Conservation (phyloP, 1,284 basidiomycete genomes). For the Trichosporon faecale region DNA sequence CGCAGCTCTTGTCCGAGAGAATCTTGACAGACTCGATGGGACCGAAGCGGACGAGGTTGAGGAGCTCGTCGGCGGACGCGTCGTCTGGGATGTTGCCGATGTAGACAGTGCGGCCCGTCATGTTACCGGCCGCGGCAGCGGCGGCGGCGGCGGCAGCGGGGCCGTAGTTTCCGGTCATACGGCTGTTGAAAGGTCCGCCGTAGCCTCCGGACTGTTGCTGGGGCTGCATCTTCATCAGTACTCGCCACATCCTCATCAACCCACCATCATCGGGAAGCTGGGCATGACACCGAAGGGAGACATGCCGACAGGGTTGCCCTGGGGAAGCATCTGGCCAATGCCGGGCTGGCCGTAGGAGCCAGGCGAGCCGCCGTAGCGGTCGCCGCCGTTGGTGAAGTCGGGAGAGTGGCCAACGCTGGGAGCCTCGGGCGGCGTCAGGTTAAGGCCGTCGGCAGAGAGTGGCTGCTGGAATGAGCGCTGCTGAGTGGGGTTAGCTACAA, state of each 20-base stretch:
- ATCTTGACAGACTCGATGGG: conserved; percentile 93
- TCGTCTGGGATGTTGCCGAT: conserved; percentile 95
- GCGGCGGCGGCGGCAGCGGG: conserved; percentile 69
- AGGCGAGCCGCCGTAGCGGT: conserved; percentile 13
- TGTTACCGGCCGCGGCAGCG: conserved; percentile 64
- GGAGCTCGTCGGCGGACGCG: conserved; percentile 92
- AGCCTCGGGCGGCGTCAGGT: conserved; percentile 16
- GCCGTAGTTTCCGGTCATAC: conserved; percentile 56
- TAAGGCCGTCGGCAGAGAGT: conserved; percentile 14
- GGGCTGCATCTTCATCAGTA: not conserved
- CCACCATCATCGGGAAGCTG: conserved; percentile 22
- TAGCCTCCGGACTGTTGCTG: conserved; percentile 16
- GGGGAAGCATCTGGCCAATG: conserved; percentile 6
- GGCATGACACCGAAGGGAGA: conserved; percentile 17
- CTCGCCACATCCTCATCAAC: not conserved
- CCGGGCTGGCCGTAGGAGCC: conserved; percentile 22
- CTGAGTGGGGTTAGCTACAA: not conserved
- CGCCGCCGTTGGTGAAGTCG: conserved; percentile 23
- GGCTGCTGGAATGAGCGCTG: conserved; percentile 24
- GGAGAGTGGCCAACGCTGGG: conserved; percentile 24
- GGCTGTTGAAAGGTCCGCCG: conserved; percentile 44
- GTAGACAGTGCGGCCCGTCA: conserved; percentile 86
- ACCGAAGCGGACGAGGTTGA: conserved; percentile 96
- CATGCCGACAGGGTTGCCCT: conserved; percentile 12
- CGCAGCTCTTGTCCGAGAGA: conserved; percentile 95